A percentile compares a stretch with the other conserved stretches of the same genome.
phyloP scores from a whole-genome alignment of 1,284 basidiomycete species.

The Heimioporus punctisporus region DNA sequence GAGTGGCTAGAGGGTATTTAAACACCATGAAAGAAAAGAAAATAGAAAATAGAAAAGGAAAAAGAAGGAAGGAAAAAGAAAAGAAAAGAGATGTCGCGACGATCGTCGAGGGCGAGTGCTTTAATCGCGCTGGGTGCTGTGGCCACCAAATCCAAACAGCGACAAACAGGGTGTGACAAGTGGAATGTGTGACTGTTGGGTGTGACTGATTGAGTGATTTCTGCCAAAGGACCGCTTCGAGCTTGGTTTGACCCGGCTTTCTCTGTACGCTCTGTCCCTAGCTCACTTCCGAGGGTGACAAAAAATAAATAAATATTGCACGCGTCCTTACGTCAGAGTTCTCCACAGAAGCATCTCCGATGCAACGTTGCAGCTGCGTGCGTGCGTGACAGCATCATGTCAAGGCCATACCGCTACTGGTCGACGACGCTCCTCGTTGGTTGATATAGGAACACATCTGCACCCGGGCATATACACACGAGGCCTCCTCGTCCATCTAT shows the following conservation, averaged over 20 bases:
- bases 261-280: no score
- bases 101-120: constrained; percentile 42
- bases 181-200: neutral
- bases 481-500: neutral
- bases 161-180: constrained; percentile 18
- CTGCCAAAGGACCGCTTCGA: constrained; percentile 28
- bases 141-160: constrained; percentile 27
- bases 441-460: no score
- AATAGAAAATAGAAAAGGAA: constrained; percentile 21
- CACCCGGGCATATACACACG: constrained; percentile 15
- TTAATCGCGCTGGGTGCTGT: constrained; percentile 27
- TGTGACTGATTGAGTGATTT: constrained; percentile 21
- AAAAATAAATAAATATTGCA: no score
- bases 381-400: constrained; percentile 22
- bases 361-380: constrained; percentile 20
- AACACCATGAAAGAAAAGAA: constrained; percentile 37
- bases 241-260: no score
- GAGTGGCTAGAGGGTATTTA: constrained; percentile 35
- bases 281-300: no score
- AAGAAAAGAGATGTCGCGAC: constrained; percentile 42
- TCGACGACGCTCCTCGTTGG: no score
- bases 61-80: constrained; percentile 13
- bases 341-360: no score
- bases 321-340: no score
- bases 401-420: constrained; percentile 25